Evolutionary conservation across 1,139 yeast species (phyloP), one percentile per base, ranked within the genome.

Genomic region (Debaryomyces subglobosus): DNA sequence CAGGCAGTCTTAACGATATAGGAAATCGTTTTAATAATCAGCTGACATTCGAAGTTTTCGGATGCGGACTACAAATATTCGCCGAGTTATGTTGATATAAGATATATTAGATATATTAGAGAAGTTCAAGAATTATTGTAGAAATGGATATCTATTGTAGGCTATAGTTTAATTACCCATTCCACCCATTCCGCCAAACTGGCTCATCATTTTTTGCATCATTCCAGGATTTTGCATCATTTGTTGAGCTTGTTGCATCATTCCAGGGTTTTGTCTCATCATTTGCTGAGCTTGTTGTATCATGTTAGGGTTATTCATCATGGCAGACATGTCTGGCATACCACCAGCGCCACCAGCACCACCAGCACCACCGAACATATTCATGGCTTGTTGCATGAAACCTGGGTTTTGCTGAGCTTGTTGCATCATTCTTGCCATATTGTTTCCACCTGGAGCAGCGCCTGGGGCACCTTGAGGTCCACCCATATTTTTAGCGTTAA

Each of bases 121-220:
- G 38, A 35, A 21, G n/a, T 15, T 32, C 35, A 35, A 35, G 10
- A 12, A 35, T 35, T 21, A 32, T 16, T 15, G 35, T 16, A 32
- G 35, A 32, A 15, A 15, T 4, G 15, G 38, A 20, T 6, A 35
- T 35, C 2, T 35, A 18, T 35, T 9, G 25, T 15, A 32, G 20
- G 20, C 12, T 32, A 23, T 18, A 20, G 15, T 6, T 34, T 13
- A 35, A 5, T 35, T 16, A 16, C 44, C 44, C 49, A 46, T 46
- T 12, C 78, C 79, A 55, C 44, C 44, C 49, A 46, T 46, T 12
- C 78, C 79, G 55, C 81, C 75, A 35, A 87, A 85, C 60, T 84
- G 89, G 64, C 81, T 78, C 85, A 88, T 87, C 89, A 87, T 83
- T 60, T 84, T 83, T 64, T 86, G 87, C 85, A 87, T 76, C 80